A percentile compares a stretch with the other conserved stretches of the same genome.
Evolutionary conservation across 208 protist species (phyloP).

Genomic region (Vickermania ingenoplastis): DNA sequence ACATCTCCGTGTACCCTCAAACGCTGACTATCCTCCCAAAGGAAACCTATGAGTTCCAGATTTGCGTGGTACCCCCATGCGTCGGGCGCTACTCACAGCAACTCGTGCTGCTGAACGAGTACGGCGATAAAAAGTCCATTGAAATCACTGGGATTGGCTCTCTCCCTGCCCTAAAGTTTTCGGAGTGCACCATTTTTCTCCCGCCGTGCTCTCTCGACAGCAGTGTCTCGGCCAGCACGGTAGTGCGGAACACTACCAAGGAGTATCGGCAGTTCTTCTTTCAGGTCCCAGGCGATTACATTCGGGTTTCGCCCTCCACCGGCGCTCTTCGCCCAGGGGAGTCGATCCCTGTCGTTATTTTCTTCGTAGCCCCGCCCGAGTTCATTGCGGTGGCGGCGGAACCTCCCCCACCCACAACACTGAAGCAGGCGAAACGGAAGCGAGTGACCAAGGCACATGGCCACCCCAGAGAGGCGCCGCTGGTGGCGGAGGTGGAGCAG

Average conservation of each 20-base stretch:
- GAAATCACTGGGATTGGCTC: constrained; percentile 19
- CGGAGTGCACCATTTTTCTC: constrained; percentile 18
- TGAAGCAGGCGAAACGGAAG: constrained; percentile 6
- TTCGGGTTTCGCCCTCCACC: constrained; percentile 24
- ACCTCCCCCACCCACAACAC: neutral
- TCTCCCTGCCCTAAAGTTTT: constrained; percentile 15
- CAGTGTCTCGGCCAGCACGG: constrained; percentile 14
- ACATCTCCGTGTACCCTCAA: constrained; percentile 24
- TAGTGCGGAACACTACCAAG: constrained; percentile 21
- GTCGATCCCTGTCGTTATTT: constrained; percentile 19
- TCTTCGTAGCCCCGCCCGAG: constrained; percentile 15
- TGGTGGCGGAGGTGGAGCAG: neutral
- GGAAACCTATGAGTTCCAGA: constrained; percentile 21
- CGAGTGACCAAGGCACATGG: constrained; percentile 1
- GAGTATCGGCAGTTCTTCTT: constrained; percentile 18
- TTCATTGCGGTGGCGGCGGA: neutral
- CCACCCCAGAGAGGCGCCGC: neutral
- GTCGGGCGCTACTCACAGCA: constrained; percentile 25
- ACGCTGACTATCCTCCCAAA: constrained; percentile 15
- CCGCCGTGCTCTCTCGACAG: constrained; percentile 23
- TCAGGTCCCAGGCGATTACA: constrained; percentile 3
- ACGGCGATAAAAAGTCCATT: constrained; percentile 22
- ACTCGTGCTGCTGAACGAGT: constrained; percentile 35
- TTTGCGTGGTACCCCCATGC: constrained; percentile 24
- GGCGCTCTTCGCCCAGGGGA: constrained; percentile 16